Base-by-base conservation (phyloP, 495 filamentous ascomycete species). In the Amorphotheca resinae region DNA sequence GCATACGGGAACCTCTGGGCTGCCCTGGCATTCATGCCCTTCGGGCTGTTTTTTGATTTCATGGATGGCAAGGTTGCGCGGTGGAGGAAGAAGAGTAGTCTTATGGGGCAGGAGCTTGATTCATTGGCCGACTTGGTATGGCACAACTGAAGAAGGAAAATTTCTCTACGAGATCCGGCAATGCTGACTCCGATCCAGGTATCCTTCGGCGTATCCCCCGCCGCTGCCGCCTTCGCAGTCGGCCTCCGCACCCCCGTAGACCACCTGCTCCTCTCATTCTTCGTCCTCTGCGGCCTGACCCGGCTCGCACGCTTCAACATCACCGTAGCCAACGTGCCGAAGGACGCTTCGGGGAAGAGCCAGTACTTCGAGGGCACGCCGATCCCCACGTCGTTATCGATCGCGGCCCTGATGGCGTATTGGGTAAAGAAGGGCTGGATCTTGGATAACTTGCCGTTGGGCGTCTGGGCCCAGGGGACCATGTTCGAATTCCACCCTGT, bases 91-190 rank as follows among this genome's bases (percentile, higher is more conserved):
- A 96, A 95, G 75, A 86, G 84, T 47, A 88, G 82, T 43, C 66
- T 96, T 55, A 96, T 98, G 91, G 91, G 91, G 2, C 91, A 96
- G 62, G 91, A 96, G 64, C 69, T 98, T 31, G 91, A 98, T 63
- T 95, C 89, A n/a, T 69, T 98, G 31, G 91, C 91, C 31, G 91
- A 98, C 61, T 59, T 98, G 66, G 91, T 96, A 82, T 26, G 66
- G 47, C n/a, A n/a, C n/a, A n/a, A n/a, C n/a, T n/a, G n/a, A n/a
- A n/a, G n/a, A n/a, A n/a, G n/a, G n/a, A n/a, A n/a, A n/a, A n/a
- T n/a, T n/a, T n/a, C n/a, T n/a, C n/a, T n/a, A n/a, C n/a, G n/a
- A n/a, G 23, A 9, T 31, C n/a, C n/a, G n/a, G n/a, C 33, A 25
- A 34, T 21, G 9, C 41, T 44, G 22, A 41, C 34, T 9, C 16